phyloP scores from a whole-genome alignment of 306 rosid species.

The Cicer judaicum region DNA sequence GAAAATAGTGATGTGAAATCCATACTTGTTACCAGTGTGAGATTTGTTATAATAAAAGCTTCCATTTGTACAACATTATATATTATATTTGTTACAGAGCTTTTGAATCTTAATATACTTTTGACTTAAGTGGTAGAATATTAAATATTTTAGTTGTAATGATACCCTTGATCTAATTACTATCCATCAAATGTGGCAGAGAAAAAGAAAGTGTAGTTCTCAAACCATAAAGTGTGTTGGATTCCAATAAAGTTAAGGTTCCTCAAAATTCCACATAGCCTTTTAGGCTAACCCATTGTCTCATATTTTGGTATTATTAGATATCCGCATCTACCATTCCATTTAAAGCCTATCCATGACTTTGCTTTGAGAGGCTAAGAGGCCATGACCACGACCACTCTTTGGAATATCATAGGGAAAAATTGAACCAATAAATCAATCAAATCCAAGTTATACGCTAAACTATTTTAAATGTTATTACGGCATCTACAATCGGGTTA shows the following conservation, averaged over 20 bases:
- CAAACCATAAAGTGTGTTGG: constrained; percentile 26
- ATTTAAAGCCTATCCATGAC: constrained; percentile 35
- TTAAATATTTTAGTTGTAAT: no score
- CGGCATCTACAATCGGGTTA: no score
- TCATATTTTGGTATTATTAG: constrained; percentile 22
- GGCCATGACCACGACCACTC: constrained; percentile 37
- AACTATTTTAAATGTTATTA: no score
- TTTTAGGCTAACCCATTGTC: constrained; percentile 31
- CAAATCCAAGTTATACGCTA: no score
- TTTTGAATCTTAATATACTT: no score
- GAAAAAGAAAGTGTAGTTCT: constrained; percentile 20
- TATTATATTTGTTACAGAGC: no score
- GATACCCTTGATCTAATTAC: background rate
- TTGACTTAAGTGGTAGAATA: no score
- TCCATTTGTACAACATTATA: no score
- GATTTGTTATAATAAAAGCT: no score
- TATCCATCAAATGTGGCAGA: constrained; percentile 21
- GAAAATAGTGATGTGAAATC: no score
- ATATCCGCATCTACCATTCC: constrained; percentile 41
- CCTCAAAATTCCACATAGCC: constrained; percentile 17
- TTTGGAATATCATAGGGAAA: constrained; percentile 29
- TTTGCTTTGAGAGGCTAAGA: constrained; percentile 42
- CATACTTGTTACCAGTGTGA: no score
- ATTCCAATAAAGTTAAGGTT: constrained; percentile 41
- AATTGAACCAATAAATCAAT: constrained; percentile 9